Evolutionary conservation across 75 land plant species (phyloP).

Genomic region (Selaginella tamariscina): DNA sequence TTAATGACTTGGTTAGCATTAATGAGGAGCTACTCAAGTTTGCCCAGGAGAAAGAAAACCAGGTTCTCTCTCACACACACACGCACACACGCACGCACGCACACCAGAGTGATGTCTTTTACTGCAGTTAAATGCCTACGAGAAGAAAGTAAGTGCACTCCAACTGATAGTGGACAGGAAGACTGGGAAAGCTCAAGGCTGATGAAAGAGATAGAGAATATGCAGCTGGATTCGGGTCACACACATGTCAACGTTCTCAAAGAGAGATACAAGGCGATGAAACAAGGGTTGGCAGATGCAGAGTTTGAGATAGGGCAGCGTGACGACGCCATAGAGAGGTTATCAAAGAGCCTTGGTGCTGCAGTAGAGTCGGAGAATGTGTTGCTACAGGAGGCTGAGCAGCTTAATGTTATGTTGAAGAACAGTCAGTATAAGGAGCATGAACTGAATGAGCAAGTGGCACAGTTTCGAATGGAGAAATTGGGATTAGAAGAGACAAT

Average conservation of each 20-base stretch:
- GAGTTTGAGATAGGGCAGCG: neutral
- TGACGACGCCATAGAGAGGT: neutral
- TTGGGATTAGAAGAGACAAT: conserved; percentile 17
- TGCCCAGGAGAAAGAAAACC: neutral
- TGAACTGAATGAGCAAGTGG: conserved; percentile 13
- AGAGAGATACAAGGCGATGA: neutral
- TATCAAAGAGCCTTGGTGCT: neutral
- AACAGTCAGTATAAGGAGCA: conserved; percentile 19
- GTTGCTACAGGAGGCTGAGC: conserved; percentile 18
- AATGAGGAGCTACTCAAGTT: neutral
- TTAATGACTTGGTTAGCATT: neutral
- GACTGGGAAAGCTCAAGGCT: neutral
- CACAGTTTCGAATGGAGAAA: conserved; percentile 2
- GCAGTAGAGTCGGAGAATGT: neutral
- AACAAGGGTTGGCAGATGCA: neutral
- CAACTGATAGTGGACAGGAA: neutral
- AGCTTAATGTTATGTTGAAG: conserved; percentile 15
- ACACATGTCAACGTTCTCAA: neutral
- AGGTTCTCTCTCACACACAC: too few species aligned
- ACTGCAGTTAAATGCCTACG: neutral
- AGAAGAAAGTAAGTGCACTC: neutral
- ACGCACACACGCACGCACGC: too few species aligned
- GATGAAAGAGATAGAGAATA: neutral
- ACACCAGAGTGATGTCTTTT: neutral
- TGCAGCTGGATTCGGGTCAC: neutral